Conservation (phyloP, 208 protist species). For the Trypanosoma avium region DNA sequence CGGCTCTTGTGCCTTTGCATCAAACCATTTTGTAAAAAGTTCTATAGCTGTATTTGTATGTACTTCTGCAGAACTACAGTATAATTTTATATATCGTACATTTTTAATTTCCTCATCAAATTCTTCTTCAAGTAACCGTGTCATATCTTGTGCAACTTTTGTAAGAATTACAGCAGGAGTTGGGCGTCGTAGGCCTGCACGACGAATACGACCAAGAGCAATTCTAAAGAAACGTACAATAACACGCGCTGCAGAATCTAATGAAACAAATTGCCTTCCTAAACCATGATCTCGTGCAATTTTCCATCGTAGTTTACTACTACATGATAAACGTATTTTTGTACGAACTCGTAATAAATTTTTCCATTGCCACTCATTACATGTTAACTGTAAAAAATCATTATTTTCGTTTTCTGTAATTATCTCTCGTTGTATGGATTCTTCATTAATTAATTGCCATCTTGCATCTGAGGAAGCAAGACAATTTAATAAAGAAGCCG, state of each 20-base stretch:
- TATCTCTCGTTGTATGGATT: background rate
- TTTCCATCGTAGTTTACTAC: constrained; percentile 12
- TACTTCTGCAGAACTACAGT: background rate
- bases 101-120: background rate
- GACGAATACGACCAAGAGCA: background rate
- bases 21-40: constrained; percentile 35
- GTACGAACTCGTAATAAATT: constrained; percentile 17
- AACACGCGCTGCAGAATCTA: constrained; percentile 26
- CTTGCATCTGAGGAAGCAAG: background rate
- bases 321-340: constrained; percentile 10
- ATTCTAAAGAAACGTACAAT: constrained; percentile 23
- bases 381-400: constrained; percentile 2
- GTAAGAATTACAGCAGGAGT: background rate
- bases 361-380: constrained; percentile 34
- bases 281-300: constrained; percentile 8
- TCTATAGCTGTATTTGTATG: constrained; percentile 12
- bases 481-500: background rate
- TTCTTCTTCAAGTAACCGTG: background rate
- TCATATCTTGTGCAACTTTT: background rate
- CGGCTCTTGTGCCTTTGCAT: constrained; percentile 23
- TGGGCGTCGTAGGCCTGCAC: background rate
- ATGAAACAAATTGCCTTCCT: constrained; percentile 25
- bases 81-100: background rate
- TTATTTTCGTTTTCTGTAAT: constrained; percentile 2
- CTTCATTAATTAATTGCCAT: constrained; percentile 7